Conservation (phyloP, 345 rosid genomes). For the Dimocarpus longan region DNA sequence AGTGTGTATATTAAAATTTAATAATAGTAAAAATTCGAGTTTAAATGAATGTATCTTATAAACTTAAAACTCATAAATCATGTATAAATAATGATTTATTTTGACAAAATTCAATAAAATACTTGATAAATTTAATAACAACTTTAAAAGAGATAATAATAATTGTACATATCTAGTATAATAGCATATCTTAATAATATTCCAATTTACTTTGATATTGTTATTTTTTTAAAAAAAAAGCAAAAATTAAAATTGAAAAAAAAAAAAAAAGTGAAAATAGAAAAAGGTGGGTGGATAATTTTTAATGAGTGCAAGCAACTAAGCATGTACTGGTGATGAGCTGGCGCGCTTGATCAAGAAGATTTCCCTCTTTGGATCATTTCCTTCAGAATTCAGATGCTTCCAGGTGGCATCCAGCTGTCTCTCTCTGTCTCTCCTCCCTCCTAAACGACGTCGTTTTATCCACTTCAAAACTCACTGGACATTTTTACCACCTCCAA, state of each 20-base stretch:
- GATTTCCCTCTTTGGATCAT: slow-evolving; percentile 6
- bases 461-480: neutral
- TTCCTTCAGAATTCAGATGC: slow-evolving; percentile 26
- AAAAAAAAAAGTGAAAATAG: neutral
- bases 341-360: slow-evolving; percentile 35
- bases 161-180: no score
- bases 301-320: slow-evolving; percentile 3
- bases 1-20: no score
- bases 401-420: slow-evolving; percentile 58
- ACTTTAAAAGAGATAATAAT: no score
- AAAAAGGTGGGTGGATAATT: neutral
- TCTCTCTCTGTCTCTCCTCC: neutral
- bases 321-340: slow-evolving; percentile 26
- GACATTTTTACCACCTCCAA: slow-evolving; percentile 31
- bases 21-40: no score
- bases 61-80: no score
- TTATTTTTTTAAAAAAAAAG: no score
- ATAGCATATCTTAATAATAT: no score
- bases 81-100: no score
- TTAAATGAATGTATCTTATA: no score
- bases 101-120: no score
- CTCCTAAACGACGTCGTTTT: slow-evolving; percentile 30
- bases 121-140: no score
- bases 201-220: no score
- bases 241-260: neutral